A percentile compares a stretch with the other conserved stretches of the same genome.
Evolutionary conservation across 108 stramenopile genomes (phyloP).

Genomic region (Ochromonas danica): DNA sequence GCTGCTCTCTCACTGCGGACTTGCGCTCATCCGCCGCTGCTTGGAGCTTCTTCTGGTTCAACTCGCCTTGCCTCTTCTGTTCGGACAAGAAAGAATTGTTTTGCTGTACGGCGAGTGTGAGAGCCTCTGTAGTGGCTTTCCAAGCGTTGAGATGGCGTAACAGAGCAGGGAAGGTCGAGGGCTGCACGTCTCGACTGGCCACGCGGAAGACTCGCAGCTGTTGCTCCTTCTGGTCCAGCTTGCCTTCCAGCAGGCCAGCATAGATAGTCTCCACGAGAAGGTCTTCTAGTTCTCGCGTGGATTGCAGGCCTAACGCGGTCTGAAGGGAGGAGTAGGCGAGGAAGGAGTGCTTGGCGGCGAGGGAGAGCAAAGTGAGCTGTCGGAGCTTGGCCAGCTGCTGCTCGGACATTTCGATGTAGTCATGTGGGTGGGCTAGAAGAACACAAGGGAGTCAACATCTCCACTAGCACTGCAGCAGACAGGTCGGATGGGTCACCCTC

Average conservation of each 20-base stretch:
- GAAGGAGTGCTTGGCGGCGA: too few species aligned
- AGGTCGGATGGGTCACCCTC: too few species aligned
- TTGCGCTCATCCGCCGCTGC: too few species aligned
- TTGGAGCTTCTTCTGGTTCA: too few species aligned
- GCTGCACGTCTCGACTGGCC: constrained; percentile 26
- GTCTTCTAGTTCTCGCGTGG: constrained; percentile 52
- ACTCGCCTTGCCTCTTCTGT: too few species aligned
- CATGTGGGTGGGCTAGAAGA: too few species aligned
- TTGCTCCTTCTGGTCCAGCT: constrained; percentile 51
- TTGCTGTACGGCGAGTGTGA: too few species aligned
- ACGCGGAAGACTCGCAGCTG: constrained; percentile 36
- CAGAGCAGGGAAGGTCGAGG: constrained; percentile 7
- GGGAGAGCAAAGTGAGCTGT: constrained; percentile 51
- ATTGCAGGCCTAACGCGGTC: not conserved
- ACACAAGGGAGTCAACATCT: too few species aligned
- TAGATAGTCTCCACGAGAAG: constrained; percentile 55
- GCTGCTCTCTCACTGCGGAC: too few species aligned
- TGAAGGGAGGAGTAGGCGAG: not conserved
- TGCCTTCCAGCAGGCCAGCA: constrained; percentile 52
- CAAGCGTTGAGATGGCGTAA: constrained; percentile 6
- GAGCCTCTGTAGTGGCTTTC: too few species aligned
- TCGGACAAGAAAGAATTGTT: too few species aligned
- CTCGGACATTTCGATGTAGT: constrained; percentile 21
- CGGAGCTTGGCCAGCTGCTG: constrained; percentile 45
- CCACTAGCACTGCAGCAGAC: too few species aligned